These are phyloP conservation scores for Euphorbia corollata DNA, from an alignment of 441 rosid genomes.

Conservation along the genomic window DNA sequence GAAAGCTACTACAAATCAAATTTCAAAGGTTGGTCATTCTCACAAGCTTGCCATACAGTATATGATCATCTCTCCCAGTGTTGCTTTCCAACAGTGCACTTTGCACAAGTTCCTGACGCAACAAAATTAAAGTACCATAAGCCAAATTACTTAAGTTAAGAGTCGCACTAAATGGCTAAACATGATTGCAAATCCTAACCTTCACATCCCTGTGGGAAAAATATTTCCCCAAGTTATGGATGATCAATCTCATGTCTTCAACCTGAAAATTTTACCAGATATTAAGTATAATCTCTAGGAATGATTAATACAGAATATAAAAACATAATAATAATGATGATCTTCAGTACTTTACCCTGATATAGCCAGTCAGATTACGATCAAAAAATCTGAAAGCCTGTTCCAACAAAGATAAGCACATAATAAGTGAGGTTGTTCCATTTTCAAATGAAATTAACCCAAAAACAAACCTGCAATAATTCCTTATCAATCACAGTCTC, in stretches of 20 bases:
- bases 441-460: background rate
- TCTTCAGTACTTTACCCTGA: conserved; percentile 46
- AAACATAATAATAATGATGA: background rate
- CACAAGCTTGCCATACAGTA: conserved; percentile 74
- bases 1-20: background rate
- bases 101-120: conserved; percentile 77
- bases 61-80: conserved; percentile 89
- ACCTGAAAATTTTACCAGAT: conserved; percentile 43
- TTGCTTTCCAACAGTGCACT: conserved; percentile 86
- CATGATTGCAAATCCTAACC: conserved; percentile 33
- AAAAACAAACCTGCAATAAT: conserved; percentile 59
- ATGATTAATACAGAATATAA: background rate
- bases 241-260: conserved; percentile 82
- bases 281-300: background rate
- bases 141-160: background rate
- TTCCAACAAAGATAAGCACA: conserved; percentile 6
- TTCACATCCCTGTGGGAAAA: conserved; percentile 86
- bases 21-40: conserved; percentile 39
- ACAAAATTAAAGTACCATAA: background rate
- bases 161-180: background rate
- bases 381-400: conserved; percentile 98
- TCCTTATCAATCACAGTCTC: conserved; percentile 57
- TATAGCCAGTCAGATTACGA: conserved; percentile 73
- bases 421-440: background rate
- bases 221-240: conserved; percentile 80